phyloP scores from a whole-genome alignment of 805 yeast genomes.

The Candida endomychidarum region DNA sequence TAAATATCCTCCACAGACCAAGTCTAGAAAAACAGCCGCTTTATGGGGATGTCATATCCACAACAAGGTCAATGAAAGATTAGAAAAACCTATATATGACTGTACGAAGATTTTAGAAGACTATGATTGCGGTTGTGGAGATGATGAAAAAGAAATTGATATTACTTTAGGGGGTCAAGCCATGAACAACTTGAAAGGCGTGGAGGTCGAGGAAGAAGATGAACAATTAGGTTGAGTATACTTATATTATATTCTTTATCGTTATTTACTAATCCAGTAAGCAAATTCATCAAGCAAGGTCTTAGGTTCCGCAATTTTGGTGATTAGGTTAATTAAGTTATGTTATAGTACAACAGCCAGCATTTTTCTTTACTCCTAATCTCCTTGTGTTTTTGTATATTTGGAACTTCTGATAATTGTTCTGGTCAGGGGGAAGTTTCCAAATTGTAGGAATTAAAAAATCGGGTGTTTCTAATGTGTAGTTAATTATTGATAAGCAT shows the following conservation, averaged over 20 bases:
- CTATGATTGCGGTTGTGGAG: slow-evolving; percentile 95
- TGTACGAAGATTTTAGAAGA: slow-evolving; percentile 83
- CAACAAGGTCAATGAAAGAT: slow-evolving; percentile 75
- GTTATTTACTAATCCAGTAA: too few species aligned
- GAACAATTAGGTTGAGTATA: slow-evolving; percentile 41
- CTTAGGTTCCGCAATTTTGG: too few species aligned
- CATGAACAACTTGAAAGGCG: slow-evolving; percentile 43
- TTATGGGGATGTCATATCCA: slow-evolving; percentile 96
- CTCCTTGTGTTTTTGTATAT: slow-evolving; percentile 14
- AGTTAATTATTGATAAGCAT: slow-evolving; percentile 46
- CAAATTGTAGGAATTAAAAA: slow-evolving; percentile 47
- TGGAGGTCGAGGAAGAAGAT: slow-evolving; percentile 46
- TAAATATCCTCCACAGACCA: slow-evolving; percentile 81
- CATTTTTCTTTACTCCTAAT: slow-evolving; percentile 1
- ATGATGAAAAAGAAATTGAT: slow-evolving; percentile 57
- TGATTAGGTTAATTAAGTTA: slow-evolving; percentile 10
- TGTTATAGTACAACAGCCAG: slow-evolving; percentile 34
- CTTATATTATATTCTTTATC: neutral
- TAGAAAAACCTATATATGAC: slow-evolving; percentile 73
- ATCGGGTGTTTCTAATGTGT: slow-evolving; percentile 45
- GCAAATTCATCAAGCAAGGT: too few species aligned
- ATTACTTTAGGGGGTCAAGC: slow-evolving; percentile 34
- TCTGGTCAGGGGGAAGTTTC: slow-evolving; percentile 33
- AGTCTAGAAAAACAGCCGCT: slow-evolving; percentile 76
- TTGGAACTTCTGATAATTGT: slow-evolving; percentile 32